phyloP scores from a whole-genome alignment of 1,284 basidiomycete genomes.

The Puccinia coronata region DNA sequence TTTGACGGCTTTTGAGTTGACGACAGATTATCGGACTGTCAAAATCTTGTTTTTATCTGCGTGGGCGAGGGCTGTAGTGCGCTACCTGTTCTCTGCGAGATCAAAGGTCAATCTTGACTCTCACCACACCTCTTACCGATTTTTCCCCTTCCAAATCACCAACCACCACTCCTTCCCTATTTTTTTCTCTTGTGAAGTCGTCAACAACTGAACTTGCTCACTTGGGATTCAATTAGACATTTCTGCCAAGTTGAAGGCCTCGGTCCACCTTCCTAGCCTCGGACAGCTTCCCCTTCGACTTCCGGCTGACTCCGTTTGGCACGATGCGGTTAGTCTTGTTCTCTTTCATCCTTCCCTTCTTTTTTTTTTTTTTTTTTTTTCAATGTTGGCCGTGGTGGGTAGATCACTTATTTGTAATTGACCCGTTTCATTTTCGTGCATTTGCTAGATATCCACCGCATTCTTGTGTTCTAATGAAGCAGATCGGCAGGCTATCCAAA shows the following conservation, averaged over 20 bases:
- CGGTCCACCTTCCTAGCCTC: slow-evolving; percentile 12
- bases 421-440: background rate
- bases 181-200: too few species aligned
- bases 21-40: slow-evolving; percentile 32
- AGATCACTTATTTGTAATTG: too few species aligned
- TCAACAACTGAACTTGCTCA: too few species aligned
- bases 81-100: background rate
- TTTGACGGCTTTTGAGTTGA: background rate
- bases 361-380: too few species aligned
- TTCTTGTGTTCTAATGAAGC: background rate
- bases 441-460: slow-evolving; percentile 11
- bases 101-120: slow-evolving; percentile 34
- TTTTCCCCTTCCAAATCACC: background rate
- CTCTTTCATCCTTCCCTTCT: background rate
- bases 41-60: slow-evolving; percentile 31
- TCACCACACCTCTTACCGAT: background rate
- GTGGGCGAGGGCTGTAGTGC: slow-evolving; percentile 30
- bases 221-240: slow-evolving; percentile 28
- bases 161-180: background rate
- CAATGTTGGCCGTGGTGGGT: too few species aligned
- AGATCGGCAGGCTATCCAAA: background rate
- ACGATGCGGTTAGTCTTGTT: background rate
- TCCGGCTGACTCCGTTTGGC: slow-evolving; percentile 29
- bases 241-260: slow-evolving; percentile 23
- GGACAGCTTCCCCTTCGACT: background rate